Evolutionary conservation across 305 asterid genomes (phyloP).

Genomic region (Fraxinus floribunda): DNA sequence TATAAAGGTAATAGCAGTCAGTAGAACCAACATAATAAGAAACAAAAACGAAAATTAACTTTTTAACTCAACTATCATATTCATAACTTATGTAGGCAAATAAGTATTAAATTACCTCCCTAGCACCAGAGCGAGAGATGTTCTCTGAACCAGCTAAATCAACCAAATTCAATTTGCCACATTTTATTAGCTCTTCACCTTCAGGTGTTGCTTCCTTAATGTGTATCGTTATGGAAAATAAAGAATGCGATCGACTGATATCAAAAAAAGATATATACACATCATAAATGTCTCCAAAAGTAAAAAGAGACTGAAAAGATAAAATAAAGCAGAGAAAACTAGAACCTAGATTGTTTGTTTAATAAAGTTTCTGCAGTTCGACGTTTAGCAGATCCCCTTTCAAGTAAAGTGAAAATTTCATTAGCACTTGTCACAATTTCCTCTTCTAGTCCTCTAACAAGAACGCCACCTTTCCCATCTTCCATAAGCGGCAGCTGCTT

Average conservation of each 20-base stretch:
- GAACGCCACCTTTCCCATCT: constrained; percentile 97
- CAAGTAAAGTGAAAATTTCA: constrained; percentile 83
- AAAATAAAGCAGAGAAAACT: constrained; percentile 14
- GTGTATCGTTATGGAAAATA: constrained; percentile 91
- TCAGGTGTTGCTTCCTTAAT: constrained; percentile 98
- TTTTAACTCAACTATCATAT: neutral
- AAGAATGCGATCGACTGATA: constrained; percentile 94
- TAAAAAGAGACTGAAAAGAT: neutral
- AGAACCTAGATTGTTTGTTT: constrained; percentile 91
- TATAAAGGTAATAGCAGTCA: neutral
- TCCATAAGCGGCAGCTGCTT: constrained; percentile 91
- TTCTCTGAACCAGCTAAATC: constrained; percentile 98
- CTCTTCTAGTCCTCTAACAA: constrained; percentile 94
- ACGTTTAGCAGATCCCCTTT: constrained; percentile 94
- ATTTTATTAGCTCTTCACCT: constrained; percentile 96
- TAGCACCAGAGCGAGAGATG: constrained; percentile 94
- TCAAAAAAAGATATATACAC: constrained; percentile 13
- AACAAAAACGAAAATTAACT: neutral
- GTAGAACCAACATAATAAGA: neutral
- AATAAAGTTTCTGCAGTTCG: constrained; percentile 90
- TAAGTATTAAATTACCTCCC: constrained; percentile 63
- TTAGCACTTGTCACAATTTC: constrained; percentile 80
- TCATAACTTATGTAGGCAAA: neutral
- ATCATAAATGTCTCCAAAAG: neutral
- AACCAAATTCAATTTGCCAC: constrained; percentile 93